phyloP scores from a whole-genome alignment of 768 basidiomycete species.

The Paxillus rubicundulus region DNA sequence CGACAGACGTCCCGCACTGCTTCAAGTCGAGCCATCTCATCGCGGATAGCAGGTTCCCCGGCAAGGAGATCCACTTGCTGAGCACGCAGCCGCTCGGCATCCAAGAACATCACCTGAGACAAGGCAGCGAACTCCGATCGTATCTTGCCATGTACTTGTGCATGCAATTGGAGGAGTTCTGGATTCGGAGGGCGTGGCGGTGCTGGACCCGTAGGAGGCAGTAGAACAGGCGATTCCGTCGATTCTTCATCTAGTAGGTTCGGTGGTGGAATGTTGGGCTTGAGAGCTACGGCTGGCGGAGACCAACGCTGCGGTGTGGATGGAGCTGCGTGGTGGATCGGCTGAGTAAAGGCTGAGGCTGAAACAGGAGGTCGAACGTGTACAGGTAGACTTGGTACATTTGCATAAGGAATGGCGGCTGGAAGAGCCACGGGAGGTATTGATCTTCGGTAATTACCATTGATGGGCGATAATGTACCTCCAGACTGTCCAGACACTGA shows the following conservation, averaged over 20 bases:
- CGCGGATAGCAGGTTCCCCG: constrained; percentile 90
- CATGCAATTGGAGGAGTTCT: constrained; percentile 79
- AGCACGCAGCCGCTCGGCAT: constrained; percentile 73
- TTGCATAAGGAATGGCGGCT: constrained; percentile 22
- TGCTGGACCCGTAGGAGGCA: constrained; percentile 34
- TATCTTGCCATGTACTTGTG: constrained; percentile 73
- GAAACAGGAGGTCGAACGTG: constrained; percentile 20
- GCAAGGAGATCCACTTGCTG: constrained; percentile 82
- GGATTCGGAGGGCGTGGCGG: constrained; percentile 89
- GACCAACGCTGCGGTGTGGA: constrained; percentile 20
- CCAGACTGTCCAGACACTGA: constrained; percentile 18
- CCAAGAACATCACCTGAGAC: constrained; percentile 56
- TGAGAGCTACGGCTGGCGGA: constrained; percentile 12
- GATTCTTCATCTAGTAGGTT: constrained; percentile 68
- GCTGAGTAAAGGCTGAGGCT: constrained; percentile 19
- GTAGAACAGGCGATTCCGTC: constrained; percentile 18
- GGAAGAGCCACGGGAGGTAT: constrained; percentile 28
- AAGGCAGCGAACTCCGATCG: constrained; percentile 70
- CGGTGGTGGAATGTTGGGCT: constrained; percentile 31
- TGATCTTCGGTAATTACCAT: constrained; percentile 28
- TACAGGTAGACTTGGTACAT: constrained; percentile 29
- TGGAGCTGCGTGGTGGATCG: constrained; percentile 25
- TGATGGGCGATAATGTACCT: constrained; percentile 19
- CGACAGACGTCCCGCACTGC: constrained; percentile 91
- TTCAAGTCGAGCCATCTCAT: constrained; percentile 93